Evolutionary conservation across 2,329 filamentous ascomycete genomes (phyloP).

Genomic region (Microdochium trichocladiopsis): DNA sequence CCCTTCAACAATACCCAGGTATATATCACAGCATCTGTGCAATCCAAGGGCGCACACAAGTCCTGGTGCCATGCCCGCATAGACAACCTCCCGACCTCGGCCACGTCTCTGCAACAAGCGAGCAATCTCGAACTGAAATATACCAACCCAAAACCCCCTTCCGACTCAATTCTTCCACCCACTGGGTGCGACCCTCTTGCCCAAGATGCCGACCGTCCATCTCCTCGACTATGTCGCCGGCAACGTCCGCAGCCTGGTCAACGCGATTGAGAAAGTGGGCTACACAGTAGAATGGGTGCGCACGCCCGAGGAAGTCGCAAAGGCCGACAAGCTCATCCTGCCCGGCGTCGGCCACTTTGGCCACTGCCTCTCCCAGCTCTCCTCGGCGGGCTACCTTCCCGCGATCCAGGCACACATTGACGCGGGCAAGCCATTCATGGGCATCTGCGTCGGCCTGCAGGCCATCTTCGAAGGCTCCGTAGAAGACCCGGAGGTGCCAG

Average conservation of each 20-base stretch:
- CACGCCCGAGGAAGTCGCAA: conserved; percentile 73
- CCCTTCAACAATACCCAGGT: too few species aligned
- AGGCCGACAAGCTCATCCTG: conserved; percentile 90
- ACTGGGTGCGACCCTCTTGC: background rate
- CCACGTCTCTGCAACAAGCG: too few species aligned
- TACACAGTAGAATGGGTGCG: conserved; percentile 91
- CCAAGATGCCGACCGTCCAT: conserved; percentile 68
- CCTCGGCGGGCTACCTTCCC: conserved; percentile 73
- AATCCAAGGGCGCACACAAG: too few species aligned
- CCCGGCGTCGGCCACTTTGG: conserved; percentile 97
- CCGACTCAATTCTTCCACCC: too few species aligned
- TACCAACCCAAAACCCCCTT: too few species aligned
- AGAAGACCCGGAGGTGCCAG: conserved; percentile 65
- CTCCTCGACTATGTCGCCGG: conserved; percentile 87
- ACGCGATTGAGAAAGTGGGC: conserved; percentile 93
- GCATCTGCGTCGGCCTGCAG: conserved; percentile 92
- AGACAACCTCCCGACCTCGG: too few species aligned
- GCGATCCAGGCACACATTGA: conserved; percentile 78
- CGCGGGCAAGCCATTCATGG: conserved; percentile 95
- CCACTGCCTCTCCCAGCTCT: conserved; percentile 83
- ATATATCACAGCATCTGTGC: too few species aligned
- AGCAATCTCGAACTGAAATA: too few species aligned
- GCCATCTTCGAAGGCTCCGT: conserved; percentile 81
- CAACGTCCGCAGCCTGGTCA: conserved; percentile 91
- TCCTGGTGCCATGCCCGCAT: too few species aligned